Base-by-base conservation (phyloP, 2,329 filamentous ascomycete species). In the Penicillium sp. region DNA sequence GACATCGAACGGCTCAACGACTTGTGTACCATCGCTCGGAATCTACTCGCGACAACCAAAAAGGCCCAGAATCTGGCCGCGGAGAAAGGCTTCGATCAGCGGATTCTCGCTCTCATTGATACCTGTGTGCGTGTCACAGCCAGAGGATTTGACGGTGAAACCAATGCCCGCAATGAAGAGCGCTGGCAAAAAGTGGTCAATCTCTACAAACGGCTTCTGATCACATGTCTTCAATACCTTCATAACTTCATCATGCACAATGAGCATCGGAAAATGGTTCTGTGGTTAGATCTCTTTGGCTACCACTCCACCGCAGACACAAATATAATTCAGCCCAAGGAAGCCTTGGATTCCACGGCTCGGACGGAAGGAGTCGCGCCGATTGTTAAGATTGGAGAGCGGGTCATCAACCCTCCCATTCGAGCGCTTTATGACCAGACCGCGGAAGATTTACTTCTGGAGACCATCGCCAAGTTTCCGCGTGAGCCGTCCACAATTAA, bases 211-310 rank as follows among this genome's bases (percentile, higher is more conserved):
- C 80, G 81, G 57, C 69, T 84, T 13, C 70, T 84, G 57, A 83
- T 84, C 47, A 83, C 80, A 3, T 80, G 79, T 52, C 70, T 85
- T n/a, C 82, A 84, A 60, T 83, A 83, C 54, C 66, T 84, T 47
- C 82, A 84, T 66, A 84, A 84, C 54, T 76, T 84, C 42, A 80
- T 83, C 40, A 81, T 81, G 60, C 77, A 81, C 51, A 85, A 85
- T 55, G 81, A 85, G 65, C 75, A 81, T 50, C 72, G 80, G 35
- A 84, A 85, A 59, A 72, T 84, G 56, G 79, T 83, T 57, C 72
- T 85, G 2, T 85, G 81, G 81, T 66, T 84, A 34, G 78, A 82
- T 61, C 70, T 85, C 2, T 85, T 85, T 56, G 82, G 83, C 44
- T 79, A 78, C 52, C 73, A 78, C 43, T 71, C 70, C 3, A 71